Percentiles rank a stretch among this genome's conserved stretches.
These are phyloP conservation scores for Kwoniella newhampshirensis DNA, from an alignment of 768 basidiomycete species.

Conservation along the genomic window DNA sequence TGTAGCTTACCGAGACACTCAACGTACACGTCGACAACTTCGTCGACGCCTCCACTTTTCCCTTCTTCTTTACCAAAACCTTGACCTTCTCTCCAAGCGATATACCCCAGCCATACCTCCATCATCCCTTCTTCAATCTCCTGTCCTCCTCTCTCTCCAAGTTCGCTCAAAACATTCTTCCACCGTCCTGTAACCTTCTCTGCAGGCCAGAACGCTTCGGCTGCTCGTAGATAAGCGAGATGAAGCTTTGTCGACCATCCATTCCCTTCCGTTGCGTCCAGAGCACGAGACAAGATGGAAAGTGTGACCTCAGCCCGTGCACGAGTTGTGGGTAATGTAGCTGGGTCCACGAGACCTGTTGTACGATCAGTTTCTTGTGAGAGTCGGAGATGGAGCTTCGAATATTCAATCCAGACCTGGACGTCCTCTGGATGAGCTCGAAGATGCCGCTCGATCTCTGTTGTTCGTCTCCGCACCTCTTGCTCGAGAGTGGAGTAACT, in stretches of 20 bases:
- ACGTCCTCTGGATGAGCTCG: constrained; percentile 40
- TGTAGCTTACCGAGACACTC: constrained; percentile 42
- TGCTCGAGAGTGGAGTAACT: constrained; percentile 20
- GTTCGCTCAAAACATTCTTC: constrained; percentile 40
- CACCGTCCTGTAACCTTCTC: constrained; percentile 48
- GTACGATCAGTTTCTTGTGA: constrained; percentile 32
- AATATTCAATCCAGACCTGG: constrained; percentile 50
- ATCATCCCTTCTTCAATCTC: constrained; percentile 38
- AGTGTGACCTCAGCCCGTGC: constrained; percentile 51
- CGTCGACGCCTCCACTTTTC: constrained; percentile 43
- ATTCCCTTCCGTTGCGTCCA: constrained; percentile 38
- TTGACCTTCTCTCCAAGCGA: constrained; percentile 51
- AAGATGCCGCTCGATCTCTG: constrained; percentile 33
- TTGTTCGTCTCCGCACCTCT: constrained; percentile 17
- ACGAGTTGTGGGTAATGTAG: constrained; percentile 18
- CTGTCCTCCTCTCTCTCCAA: constrained; percentile 9
- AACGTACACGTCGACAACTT: constrained; percentile 49
- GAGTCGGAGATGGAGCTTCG: constrained; percentile 29
- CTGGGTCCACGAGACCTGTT: constrained; percentile 11
- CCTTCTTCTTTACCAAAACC: constrained; percentile 38
- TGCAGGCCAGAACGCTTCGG: constrained; percentile 49
- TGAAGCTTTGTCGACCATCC: constrained; percentile 36
- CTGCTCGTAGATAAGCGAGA: constrained; percentile 50
- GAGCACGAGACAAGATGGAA: constrained; percentile 50
- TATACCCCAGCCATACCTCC: constrained; percentile 51